These are phyloP conservation scores for Colletotrichum karsti DNA, from an alignment of 2,329 filamentous ascomycete genomes.

Conservation along the genomic window DNA sequence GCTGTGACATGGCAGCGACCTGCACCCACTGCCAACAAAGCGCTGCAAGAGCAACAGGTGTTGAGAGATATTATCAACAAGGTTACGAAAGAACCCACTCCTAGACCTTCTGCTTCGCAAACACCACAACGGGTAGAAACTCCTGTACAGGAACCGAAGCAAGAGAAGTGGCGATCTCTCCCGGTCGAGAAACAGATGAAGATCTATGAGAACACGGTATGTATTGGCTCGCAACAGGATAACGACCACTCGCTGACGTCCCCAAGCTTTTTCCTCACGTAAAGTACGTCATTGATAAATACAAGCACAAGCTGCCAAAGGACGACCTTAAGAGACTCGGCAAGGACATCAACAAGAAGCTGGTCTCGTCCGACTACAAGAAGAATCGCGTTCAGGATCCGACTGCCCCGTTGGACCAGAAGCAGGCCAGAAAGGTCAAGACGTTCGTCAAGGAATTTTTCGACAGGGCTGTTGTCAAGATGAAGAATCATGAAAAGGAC, in stretches of 20 bases:
- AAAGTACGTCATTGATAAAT: constrained; percentile 87
- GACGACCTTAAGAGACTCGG: constrained; percentile 74
- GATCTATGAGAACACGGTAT: constrained; percentile 91
- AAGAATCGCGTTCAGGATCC: constrained; percentile 87
- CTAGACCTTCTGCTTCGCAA: constrained; percentile 63
- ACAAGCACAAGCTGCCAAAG: constrained; percentile 84
- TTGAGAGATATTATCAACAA: constrained; percentile 88
- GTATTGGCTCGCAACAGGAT: constrained; percentile 40
- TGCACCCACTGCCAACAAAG: constrained; percentile 71
- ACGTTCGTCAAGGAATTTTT: constrained; percentile 82
- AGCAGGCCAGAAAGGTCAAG: constrained; percentile 84
- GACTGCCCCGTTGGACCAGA: constrained; percentile 72
- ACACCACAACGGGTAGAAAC: constrained; percentile 71
- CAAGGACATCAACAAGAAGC: constrained; percentile 81
- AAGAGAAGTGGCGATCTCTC: constrained; percentile 76
- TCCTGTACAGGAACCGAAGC: constrained; percentile 65
- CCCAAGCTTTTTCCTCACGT: constrained; percentile 82
- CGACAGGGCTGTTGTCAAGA: constrained; percentile 85
- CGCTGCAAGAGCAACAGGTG: constrained; percentile 71
- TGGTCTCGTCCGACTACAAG: constrained; percentile 92
- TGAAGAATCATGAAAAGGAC: constrained; percentile 71
- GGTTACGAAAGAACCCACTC: constrained; percentile 75
- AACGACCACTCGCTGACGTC: neutral
- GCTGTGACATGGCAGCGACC: constrained; percentile 85
- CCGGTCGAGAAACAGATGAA: constrained; percentile 91